Evolutionary conservation across 805 yeast species (phyloP).

Genomic region (Kluyveromyces nonfermentans): DNA sequence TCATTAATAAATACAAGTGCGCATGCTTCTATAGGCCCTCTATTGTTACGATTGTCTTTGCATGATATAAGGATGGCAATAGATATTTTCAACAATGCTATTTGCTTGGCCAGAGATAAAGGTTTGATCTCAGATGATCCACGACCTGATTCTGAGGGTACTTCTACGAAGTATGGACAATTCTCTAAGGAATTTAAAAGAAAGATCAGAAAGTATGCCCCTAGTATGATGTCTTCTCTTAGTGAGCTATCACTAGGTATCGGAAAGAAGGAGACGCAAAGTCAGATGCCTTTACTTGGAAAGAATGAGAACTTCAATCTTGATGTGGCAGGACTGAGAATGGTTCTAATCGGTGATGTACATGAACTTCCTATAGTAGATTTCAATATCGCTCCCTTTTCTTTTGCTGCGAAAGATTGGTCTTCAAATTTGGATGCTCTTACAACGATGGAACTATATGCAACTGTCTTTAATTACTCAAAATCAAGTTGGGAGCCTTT

Average conservation of each 20-base stretch:
- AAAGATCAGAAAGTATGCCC: conserved; percentile 56
- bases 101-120: conserved; percentile 34
- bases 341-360: conserved; percentile 81
- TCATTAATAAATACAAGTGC: conserved; percentile 53
- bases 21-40: conserved; percentile 66
- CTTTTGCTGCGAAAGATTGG: conserved; percentile 68
- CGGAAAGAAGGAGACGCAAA: conserved; percentile 9
- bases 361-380: conserved; percentile 86
- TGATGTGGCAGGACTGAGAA: conserved; percentile 62
- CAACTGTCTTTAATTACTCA: conserved; percentile 79
- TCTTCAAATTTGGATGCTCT: conserved; percentile 71
- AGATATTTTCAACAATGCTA: conserved; percentile 62
- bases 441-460: conserved; percentile 50
- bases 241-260: conserved; percentile 33
- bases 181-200: conserved; percentile 58
- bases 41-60: conserved; percentile 71
- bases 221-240: conserved; percentile 38
- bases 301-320: conserved; percentile 62
- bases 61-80: conserved; percentile 80
- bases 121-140: conserved; percentile 14
- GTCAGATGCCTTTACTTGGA: conserved; percentile 35
- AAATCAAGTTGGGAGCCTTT: conserved; percentile 94
- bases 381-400: conserved; percentile 61
- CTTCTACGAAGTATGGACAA: conserved; percentile 24
- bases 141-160: conserved; percentile 7